A percentile compares a stretch with the other conserved stretches of the same genome.
These are phyloP conservation scores for Termitomyces sp. DNA, from an alignment of 768 basidiomycete genomes.

Conservation along the genomic window DNA sequence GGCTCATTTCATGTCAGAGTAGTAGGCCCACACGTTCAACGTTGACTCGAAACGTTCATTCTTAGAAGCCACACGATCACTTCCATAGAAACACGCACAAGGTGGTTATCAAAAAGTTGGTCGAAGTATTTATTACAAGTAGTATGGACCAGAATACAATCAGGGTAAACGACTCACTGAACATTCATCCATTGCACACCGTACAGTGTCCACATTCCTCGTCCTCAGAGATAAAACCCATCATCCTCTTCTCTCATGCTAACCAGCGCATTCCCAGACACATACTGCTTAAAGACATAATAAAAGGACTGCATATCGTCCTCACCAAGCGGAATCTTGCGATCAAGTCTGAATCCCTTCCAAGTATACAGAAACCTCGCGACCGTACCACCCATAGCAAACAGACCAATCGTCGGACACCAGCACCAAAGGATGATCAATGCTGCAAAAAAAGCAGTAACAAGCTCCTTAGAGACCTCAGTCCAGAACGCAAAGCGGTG, in stretches of 20 bases:
- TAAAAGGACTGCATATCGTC: conserved; percentile 40
- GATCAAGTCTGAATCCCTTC: conserved; percentile 33
- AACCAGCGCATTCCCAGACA: conserved; percentile 1
- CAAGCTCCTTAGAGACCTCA: conserved; percentile 34
- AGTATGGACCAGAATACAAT: too few species aligned
- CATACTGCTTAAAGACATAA: conserved; percentile 17
- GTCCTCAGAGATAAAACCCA: conserved; percentile 10
- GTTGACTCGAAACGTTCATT: too few species aligned
- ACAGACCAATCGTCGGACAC: conserved; percentile 22
- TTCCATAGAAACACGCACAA: neutral
- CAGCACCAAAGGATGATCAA: conserved; percentile 27
- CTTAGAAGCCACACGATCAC: too few species aligned
- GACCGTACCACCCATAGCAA: conserved; percentile 23
- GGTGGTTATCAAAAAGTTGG: neutral
- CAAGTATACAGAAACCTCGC: conserved; percentile 32
- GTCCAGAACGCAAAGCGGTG: conserved; percentile 40
- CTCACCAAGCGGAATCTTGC: conserved; percentile 33
- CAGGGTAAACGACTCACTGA: neutral
- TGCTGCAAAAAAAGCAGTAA: conserved; percentile 33
- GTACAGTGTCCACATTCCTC: neutral
- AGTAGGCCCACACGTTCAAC: too few species aligned
- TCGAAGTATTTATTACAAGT: neutral
- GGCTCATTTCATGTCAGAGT: too few species aligned
- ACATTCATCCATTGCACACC: neutral
- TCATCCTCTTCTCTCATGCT: conserved; percentile 13